These are phyloP conservation scores for Alternaria brassicae DNA, from an alignment of 2,329 filamentous ascomycete species.

Conservation along the genomic window DNA sequence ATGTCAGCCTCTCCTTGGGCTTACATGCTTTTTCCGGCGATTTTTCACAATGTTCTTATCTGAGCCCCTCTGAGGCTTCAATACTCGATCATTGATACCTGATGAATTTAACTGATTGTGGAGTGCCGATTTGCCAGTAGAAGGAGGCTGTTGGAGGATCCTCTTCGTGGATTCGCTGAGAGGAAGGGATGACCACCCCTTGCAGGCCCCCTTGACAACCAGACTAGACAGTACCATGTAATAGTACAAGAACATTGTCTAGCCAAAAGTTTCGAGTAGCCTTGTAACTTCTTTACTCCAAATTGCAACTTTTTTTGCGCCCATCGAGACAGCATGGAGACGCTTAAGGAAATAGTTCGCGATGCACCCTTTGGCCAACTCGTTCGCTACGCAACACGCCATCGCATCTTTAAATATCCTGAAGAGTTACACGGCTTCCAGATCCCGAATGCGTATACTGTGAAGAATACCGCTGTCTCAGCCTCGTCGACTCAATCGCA, in stretches of 20 bases:
- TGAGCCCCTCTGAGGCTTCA: not conserved
- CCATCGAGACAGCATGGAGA: not conserved
- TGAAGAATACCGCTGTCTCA: not conserved
- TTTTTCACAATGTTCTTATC: not conserved
- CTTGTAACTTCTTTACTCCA: too few relatives aligned
- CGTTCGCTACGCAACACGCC: slow-evolving; percentile 62
- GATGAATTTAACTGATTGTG: not conserved
- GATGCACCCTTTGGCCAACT: slow-evolving; percentile 67
- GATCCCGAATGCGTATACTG: slow-evolving; percentile 54
- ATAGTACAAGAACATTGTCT: not conserved
- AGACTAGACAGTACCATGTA: not conserved
- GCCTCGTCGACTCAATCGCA: not conserved
- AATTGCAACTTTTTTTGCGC: not conserved
- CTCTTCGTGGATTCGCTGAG: not conserved
- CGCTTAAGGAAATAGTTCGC: slow-evolving; percentile 50
- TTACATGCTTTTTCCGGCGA: not conserved
- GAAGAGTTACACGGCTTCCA: slow-evolving; percentile 65
- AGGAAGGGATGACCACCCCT: not conserved
- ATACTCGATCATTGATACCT: not conserved
- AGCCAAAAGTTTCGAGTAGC: too few relatives aligned
- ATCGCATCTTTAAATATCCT: slow-evolving; percentile 64
- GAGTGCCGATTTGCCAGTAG: not conserved
- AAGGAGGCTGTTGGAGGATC: not conserved
- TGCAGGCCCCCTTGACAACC: not conserved
- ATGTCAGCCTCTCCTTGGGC: not conserved